Base-by-base conservation (phyloP, 805 yeast species). In the Ogataea allantospora region DNA sequence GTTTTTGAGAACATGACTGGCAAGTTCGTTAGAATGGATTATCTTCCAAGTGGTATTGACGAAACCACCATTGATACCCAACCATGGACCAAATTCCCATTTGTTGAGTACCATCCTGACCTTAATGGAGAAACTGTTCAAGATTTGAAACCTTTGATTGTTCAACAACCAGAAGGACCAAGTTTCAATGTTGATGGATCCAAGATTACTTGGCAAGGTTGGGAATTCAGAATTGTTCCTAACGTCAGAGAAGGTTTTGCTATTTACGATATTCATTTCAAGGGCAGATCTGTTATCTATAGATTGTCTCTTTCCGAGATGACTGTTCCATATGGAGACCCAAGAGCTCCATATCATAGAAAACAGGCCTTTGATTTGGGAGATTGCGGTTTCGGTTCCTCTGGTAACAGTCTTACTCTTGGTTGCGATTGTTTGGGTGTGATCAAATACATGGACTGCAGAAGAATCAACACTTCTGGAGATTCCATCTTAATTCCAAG, bases 321-420 rank as follows among this genome's bases (percentile, higher is more conserved):
- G 95, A 83, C 91, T 27, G 95, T 85, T 47, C 93, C 93, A 22
- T 84, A 85, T 57, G 89, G 87, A 60, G 91, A 84, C 60, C 88
- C 89, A 55, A 73, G 91, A 63, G 79, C 80, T 30, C 93, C 93
- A 47, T 80, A 72, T 67, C 88, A 83, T 65, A 76, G 91, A 73
- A 84, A 85, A 67, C 89, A 83, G 68, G 93, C 93, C 22, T 84
- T 84, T 51, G 93, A 84, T 63, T 71, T 84, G 56, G 93, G 93
- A 60, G 93, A 85, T 63, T 77, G 83, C 67, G 93, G 95, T 14
- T 83, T 83, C 47, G 93, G 93, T 63, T 75, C 69, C 47, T 74
- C 70, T 45, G 88, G 84, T 47, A 82, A 84, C 66, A 72, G 75
- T 34, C 70, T 84, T 55, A 69, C 65, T 33, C 70, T 83, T 46